Conservation (phyloP, 176 grass and related monocot species). For the Cymbopogon citratus region DNA sequence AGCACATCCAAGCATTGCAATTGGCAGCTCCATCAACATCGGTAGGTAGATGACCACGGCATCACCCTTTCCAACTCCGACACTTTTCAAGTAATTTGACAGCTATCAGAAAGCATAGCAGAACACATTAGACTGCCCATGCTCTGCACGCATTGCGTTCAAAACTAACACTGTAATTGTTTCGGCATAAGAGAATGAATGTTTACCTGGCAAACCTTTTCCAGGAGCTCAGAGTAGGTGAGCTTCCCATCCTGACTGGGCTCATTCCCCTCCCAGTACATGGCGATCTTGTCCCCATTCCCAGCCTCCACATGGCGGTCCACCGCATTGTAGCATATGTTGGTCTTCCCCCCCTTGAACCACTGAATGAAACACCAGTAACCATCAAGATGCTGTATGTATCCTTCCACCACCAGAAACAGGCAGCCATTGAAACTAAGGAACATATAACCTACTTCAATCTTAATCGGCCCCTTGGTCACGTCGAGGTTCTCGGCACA, state of each 20-base stretch:
- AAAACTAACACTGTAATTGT: neutral
- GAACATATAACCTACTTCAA: constrained; percentile 55
- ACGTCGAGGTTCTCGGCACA: constrained; percentile 75
- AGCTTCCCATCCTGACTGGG: constrained; percentile 48
- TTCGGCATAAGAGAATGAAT: neutral
- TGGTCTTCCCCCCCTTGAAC: constrained; percentile 90
- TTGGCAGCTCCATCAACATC: constrained; percentile 93
- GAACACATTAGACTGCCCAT: neutral
- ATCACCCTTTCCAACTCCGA: constrained; percentile 76
- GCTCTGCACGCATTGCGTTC: neutral
- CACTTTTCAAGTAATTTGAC: constrained; percentile 90
- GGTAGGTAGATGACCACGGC: constrained; percentile 90
- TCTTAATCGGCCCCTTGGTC: constrained; percentile 59
- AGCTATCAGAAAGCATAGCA: constrained; percentile 43
- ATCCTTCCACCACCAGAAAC: neutral
- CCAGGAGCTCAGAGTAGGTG: constrained; percentile 79
- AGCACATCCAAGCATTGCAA: constrained; percentile 92
- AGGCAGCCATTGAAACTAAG: neutral
- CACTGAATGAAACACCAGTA: constrained; percentile 37
- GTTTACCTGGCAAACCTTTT: constrained; percentile 96
- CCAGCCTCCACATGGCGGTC: constrained; percentile 71
- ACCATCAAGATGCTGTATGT: constrained; percentile 1
- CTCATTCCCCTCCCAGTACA: constrained; percentile 96
- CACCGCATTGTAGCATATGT: constrained; percentile 92
- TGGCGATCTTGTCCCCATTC: constrained; percentile 70